Conservation (phyloP, 1,284 basidiomycete genomes). For the Anthracocystis setariae region DNA sequence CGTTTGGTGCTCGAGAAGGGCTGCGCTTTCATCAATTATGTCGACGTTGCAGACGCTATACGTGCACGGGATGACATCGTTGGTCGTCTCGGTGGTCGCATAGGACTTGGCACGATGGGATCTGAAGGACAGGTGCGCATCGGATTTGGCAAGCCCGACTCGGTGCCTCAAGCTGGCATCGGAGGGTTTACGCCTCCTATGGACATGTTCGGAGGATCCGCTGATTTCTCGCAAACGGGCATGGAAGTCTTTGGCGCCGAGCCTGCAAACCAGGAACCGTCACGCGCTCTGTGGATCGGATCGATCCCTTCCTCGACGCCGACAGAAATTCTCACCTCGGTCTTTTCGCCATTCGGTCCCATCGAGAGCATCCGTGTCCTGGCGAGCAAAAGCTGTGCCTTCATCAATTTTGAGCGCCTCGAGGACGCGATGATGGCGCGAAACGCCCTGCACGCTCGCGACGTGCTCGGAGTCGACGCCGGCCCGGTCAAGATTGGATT, state of each 20-base stretch:
- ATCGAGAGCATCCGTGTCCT: slow-evolving; percentile 95
- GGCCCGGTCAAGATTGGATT: slow-evolving; percentile 96
- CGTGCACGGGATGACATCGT: slow-evolving; percentile 95
- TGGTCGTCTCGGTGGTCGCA: slow-evolving; percentile 90
- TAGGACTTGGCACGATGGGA: slow-evolving; percentile 74
- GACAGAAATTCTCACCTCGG: slow-evolving; percentile 74
- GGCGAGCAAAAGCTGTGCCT: slow-evolving; percentile 95
- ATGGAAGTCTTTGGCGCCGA: slow-evolving; percentile 26
- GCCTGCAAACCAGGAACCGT: slow-evolving; percentile 37
- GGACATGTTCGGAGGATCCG: slow-evolving; percentile 4
- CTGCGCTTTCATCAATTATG: slow-evolving; percentile 98
- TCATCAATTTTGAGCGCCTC: slow-evolving; percentile 94
- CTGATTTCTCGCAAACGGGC: slow-evolving; percentile 7
- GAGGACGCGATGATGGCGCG: slow-evolving; percentile 95
- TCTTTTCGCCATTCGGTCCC: slow-evolving; percentile 93
- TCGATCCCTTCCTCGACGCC: slow-evolving; percentile 55
- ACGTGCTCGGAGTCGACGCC: slow-evolving; percentile 92
- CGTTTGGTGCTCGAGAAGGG: slow-evolving; percentile 96
- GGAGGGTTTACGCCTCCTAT: slow-evolving; percentile 20
- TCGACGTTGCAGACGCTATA: slow-evolving; percentile 91
- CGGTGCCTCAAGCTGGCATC: slow-evolving; percentile 71
- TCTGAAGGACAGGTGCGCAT: slow-evolving; percentile 80
- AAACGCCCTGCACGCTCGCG: slow-evolving; percentile 91
- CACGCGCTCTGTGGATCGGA: slow-evolving; percentile 61
- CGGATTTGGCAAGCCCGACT: slow-evolving; percentile 96